A percentile compares a stretch with the other conserved stretches of the same genome.
Conservation (phyloP, 257 asterid genomes). For the Nicotiana sylvestris region DNA sequence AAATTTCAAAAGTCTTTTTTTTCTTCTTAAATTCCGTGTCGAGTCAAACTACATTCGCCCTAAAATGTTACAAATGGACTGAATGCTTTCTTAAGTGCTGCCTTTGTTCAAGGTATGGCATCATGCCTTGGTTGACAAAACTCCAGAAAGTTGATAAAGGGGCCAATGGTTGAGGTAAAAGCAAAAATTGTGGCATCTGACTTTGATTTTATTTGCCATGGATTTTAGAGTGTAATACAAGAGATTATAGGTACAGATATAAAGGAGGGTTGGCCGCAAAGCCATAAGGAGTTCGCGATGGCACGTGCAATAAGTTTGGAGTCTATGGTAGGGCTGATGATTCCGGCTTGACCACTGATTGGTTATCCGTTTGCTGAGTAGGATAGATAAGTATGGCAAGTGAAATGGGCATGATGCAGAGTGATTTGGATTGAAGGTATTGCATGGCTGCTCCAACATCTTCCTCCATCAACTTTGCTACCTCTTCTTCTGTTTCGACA, state of each 20-base stretch:
- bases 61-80: background rate
- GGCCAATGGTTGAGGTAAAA: slow-evolving; percentile 19
- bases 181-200: slow-evolving; percentile 31
- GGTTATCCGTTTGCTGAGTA: slow-evolving; percentile 34
- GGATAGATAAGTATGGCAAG: slow-evolving; percentile 80
- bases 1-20: too few relatives aligned
- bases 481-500: slow-evolving; percentile 66
- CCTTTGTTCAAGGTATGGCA: slow-evolving; percentile 17
- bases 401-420: slow-evolving; percentile 63
- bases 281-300: slow-evolving; percentile 30
- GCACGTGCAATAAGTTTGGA: slow-evolving; percentile 24
- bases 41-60: too few relatives aligned
- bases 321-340: slow-evolving; percentile 47
- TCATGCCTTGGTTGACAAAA: background rate
- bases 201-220: slow-evolving; percentile 28
- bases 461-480: slow-evolving; percentile 74
- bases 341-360: slow-evolving; percentile 49
- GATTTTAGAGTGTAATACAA: slow-evolving; percentile 6
- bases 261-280: slow-evolving; percentile 17
- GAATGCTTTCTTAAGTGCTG: slow-evolving; percentile 18
- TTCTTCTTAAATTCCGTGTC: too few relatives aligned
- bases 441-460: slow-evolving; percentile 79
- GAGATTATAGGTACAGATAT: slow-evolving; percentile 10
- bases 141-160: slow-evolving; percentile 9
- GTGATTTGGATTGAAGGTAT: background rate